A percentile compares a stretch with the other conserved stretches of the same genome.
These are phyloP conservation scores for Starmera quercuum DNA, from an alignment of 805 yeast genomes.

Conservation along the genomic window DNA sequence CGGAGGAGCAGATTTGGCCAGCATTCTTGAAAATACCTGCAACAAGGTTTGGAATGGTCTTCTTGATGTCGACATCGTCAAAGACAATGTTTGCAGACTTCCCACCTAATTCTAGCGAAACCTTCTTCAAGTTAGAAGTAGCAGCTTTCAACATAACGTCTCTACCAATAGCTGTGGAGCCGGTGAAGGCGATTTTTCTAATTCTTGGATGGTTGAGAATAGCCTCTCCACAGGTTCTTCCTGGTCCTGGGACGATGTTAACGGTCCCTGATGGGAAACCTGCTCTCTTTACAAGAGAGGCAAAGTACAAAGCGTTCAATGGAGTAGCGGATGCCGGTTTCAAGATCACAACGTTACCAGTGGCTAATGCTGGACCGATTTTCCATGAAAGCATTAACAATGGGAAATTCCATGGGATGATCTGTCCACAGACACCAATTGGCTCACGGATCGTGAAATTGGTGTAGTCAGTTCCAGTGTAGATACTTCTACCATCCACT, in stretches of 20 bases:
- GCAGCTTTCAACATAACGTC: constrained; percentile 53
- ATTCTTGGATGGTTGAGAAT: constrained; percentile 50
- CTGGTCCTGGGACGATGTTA: constrained; percentile 56
- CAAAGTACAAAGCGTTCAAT: constrained; percentile 50
- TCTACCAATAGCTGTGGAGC: constrained; percentile 60
- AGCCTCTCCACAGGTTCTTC: constrained; percentile 52
- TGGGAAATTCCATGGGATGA: constrained; percentile 72
- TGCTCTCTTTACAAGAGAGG: constrained; percentile 46
- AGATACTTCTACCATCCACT: constrained; percentile 37
- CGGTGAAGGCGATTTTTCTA: constrained; percentile 61
- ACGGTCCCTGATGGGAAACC: constrained; percentile 60
- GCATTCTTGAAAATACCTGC: constrained; percentile 60
- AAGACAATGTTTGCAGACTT: constrained; percentile 62
- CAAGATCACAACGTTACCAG: constrained; percentile 57
- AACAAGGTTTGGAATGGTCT: constrained; percentile 37
- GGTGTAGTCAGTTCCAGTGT: constrained; percentile 43
- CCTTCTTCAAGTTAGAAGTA: constrained; percentile 55
- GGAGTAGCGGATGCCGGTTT: constrained; percentile 65
- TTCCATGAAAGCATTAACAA: constrained; percentile 64
- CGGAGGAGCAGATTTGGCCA: constrained; percentile 67
- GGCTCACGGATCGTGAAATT: constrained; percentile 56
- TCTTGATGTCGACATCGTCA: constrained; percentile 48
- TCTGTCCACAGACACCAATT: constrained; percentile 63
- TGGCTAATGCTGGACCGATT: constrained; percentile 59
- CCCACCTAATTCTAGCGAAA: constrained; percentile 63